phyloP scores from a whole-genome alignment of 2,329 filamentous ascomycete species.

The Intubia oerlemansii region DNA sequence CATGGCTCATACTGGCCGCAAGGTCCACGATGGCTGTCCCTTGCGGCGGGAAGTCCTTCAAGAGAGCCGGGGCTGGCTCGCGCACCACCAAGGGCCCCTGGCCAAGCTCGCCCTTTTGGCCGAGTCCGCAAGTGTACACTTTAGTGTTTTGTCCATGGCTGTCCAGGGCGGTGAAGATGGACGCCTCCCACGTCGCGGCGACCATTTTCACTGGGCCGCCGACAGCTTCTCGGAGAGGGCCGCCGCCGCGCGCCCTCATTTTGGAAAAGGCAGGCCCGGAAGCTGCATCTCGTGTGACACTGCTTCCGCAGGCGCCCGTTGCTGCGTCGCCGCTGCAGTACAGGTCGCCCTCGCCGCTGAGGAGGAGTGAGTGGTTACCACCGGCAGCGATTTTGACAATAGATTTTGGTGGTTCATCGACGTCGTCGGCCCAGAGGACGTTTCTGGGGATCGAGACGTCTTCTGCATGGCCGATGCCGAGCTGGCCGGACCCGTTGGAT shows the following conservation, averaged over 20 bases:
- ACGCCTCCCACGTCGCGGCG: constrained; percentile 63
- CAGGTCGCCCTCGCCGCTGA: constrained; percentile 35
- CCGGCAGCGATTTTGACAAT: constrained; percentile 33
- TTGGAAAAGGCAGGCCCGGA: too few species aligned
- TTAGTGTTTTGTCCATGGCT: constrained; percentile 18
- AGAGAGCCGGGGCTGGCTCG: constrained; percentile 22
- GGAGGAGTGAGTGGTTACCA: constrained; percentile 70
- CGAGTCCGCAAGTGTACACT: constrained; percentile 44
- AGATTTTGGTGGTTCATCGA: constrained; percentile 10
- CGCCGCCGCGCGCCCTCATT: too few species aligned
- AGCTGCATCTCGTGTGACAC: constrained; percentile 4
- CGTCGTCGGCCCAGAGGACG: constrained; percentile 30
- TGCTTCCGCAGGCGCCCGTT: constrained; percentile 19
- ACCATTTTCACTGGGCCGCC: constrained; percentile 23
- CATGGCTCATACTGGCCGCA: constrained; percentile 58
- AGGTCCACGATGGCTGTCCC: constrained; percentile 39
- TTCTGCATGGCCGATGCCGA: constrained; percentile 49
- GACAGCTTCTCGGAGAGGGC: too few species aligned
- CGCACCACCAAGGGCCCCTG: constrained; percentile 30
- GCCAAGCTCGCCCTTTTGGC: constrained; percentile 52
- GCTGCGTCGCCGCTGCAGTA: constrained; percentile 42
- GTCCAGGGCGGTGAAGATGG: constrained; percentile 34
- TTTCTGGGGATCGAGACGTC: constrained; percentile 46
- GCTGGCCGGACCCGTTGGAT: constrained; percentile 57
- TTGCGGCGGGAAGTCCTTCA: constrained; percentile 42